Percentiles rank a stretch among this genome's conserved stretches.
These are phyloP conservation scores for Beauveria varroae DNA, from an alignment of 2,329 filamentous ascomycete species.

Conservation along the genomic window DNA sequence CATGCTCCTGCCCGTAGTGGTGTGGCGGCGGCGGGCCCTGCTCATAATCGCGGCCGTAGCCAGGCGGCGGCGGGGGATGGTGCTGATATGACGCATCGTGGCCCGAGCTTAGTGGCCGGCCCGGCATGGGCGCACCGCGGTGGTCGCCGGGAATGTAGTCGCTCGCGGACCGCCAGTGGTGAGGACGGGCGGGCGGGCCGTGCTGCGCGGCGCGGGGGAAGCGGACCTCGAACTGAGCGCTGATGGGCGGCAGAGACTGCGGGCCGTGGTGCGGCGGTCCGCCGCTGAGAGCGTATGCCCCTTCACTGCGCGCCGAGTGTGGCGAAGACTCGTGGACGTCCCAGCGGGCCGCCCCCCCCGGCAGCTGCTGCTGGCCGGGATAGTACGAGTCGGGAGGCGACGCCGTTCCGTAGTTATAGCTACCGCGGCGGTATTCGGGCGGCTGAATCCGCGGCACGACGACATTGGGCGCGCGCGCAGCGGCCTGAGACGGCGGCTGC, in stretches of 20 bases:
- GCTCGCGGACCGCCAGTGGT: conserved; percentile 9
- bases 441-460: conserved; percentile 20
- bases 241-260: conserved; percentile 18
- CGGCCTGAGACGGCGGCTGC: conserved; percentile 1
- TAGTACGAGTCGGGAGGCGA: conserved; percentile 5
- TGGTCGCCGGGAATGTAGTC: conserved; percentile 2
- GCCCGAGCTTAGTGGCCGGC: not conserved
- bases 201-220: not conserved
- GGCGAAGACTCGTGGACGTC: conserved; percentile 5
- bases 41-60: not conserved
- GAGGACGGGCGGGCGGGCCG: not conserved
- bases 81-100: not conserved
- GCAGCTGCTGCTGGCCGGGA: not conserved
- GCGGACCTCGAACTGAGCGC: conserved; percentile 14
- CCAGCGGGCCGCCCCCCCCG: not conserved
- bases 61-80: not conserved
- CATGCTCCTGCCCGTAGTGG: not conserved
- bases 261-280: not conserved
- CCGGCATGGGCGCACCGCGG: not conserved
- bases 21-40: not conserved
- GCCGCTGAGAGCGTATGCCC: not conserved
- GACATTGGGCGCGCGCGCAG: conserved; percentile 15
- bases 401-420: not conserved
- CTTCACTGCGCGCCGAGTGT: conserved; percentile 5
- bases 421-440: conserved; percentile 14